A percentile compares a stretch with the other conserved stretches of the same genome.
These are phyloP conservation scores for Tetraselmis striata DNA, from an alignment of 139 green algal genomes.

Conservation along the genomic window DNA sequence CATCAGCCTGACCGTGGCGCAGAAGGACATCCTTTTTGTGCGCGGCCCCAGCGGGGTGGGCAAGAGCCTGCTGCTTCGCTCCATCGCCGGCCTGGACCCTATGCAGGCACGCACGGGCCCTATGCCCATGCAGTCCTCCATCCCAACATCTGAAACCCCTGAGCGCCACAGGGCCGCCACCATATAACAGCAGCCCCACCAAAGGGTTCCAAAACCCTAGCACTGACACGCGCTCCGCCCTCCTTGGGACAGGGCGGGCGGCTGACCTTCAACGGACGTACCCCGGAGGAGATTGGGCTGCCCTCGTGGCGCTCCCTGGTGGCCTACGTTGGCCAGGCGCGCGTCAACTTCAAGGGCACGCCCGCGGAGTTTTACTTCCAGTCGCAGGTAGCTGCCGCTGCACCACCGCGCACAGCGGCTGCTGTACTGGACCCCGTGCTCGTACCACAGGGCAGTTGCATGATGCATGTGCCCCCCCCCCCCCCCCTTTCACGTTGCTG, in stretches of 20 bases:
- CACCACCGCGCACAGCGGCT: neutral
- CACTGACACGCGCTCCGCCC: too few relatives aligned
- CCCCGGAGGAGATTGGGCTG: slow-evolving; percentile 33
- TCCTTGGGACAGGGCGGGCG: slow-evolving; percentile 30
- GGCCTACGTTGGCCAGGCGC: slow-evolving; percentile 61
- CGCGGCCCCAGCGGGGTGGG: slow-evolving; percentile 65
- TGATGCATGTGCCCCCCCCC: too few relatives aligned
- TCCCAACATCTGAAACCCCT: too few relatives aligned
- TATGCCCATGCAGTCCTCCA: too few relatives aligned
- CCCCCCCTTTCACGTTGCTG: too few relatives aligned
- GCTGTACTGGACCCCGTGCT: neutral
- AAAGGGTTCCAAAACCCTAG: too few relatives aligned
- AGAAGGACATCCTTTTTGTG: slow-evolving; percentile 55
- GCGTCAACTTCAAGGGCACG: slow-evolving; percentile 56
- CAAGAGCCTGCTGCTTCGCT: slow-evolving; percentile 71
- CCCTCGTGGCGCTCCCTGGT: slow-evolving; percentile 43
- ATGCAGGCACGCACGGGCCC: slow-evolving; percentile 28
- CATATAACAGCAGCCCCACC: too few relatives aligned
- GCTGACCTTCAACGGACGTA: slow-evolving; percentile 34
- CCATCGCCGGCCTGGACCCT: slow-evolving; percentile 54
- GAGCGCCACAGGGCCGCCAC: too few relatives aligned
- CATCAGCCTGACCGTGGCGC: slow-evolving; percentile 39
- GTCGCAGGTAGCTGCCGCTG: slow-evolving; percentile 31
- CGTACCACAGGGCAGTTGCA: neutral
- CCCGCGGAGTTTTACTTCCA: slow-evolving; percentile 67